Base-by-base conservation (phyloP, 495 filamentous ascomycete genomes). In the Neurospora sp. region DNA sequence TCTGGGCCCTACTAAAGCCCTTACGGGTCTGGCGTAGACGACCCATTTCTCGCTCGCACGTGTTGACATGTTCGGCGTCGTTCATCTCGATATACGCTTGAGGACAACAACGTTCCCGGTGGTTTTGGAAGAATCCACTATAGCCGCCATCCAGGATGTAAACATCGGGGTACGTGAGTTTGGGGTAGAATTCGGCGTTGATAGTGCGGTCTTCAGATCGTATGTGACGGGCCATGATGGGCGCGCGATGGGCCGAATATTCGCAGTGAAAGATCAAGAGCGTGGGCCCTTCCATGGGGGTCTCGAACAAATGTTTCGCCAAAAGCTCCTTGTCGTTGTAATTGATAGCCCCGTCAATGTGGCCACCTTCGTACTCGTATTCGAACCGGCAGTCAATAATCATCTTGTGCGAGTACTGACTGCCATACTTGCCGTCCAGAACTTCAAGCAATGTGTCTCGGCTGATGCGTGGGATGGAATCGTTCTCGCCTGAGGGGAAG, bases 131-230 rank as follows among this genome's bases (percentile, higher is more conserved):
- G 85, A 99, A 99, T 1, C 90, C 86, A 79, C 92, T 97, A 82
- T 99, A 99, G 27, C 96, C 96, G 59, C 96, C 96, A 59, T 98
- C 94, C 37, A 99, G 86, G 77, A 99, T 96, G 82, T 98, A 99
- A 71, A 98, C 88, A 76, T 99, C 96, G 0, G 96, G 96, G 76
- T 97, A 99, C 27, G 89, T 92, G 38, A 99, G 90, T 39, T 87
- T 86, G 12, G 96, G 96, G 76, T 99, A 99, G 39, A 84, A 85
- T 76, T 92, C 91, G 31, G 89, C 87, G 81, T 99, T 99, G 75
- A 88, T 83, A 27, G 88, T 88, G 31, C 96, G 92, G 84, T 99
- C 96, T 77, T 90, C 90, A 71, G 92, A 87, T 72, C 96, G 94
- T 70, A 99, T 89, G 80, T 93, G 92, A 73, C 92, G 91, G 12